Evolutionary conservation across 1,139 yeast species (phyloP).

Genomic region (Pneumocystis murina): DNA sequence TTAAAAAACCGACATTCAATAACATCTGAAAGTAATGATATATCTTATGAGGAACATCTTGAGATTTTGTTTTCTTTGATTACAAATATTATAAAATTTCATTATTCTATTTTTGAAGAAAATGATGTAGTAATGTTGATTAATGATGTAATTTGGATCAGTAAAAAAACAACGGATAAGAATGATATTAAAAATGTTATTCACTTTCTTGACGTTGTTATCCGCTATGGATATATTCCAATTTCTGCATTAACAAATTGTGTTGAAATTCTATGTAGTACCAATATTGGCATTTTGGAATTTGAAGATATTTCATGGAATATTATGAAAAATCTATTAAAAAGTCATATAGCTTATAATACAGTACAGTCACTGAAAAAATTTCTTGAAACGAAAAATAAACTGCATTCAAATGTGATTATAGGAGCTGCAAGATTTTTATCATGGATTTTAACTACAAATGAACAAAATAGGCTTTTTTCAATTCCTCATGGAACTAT

Average conservation of each 20-base stretch:
- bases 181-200: conserved; percentile 32
- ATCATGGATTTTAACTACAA: not conserved
- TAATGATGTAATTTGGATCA: conserved; percentile 28
- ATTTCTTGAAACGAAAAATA: conserved; percentile 23
- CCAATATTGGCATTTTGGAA: conserved; percentile 28
- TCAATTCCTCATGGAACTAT: not conserved
- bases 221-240: conserved; percentile 38
- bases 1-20: not conserved
- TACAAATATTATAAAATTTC: conserved; percentile 35
- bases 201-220: conserved; percentile 33
- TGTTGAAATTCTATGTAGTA: conserved; percentile 38
- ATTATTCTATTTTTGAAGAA: conserved; percentile 34
- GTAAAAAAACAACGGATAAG: conserved; percentile 31
- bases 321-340: conserved; percentile 26
- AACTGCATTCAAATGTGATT: conserved; percentile 26
- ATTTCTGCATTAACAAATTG: conserved; percentile 26
- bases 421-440: conserved; percentile 31
- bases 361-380: conserved; percentile 28
- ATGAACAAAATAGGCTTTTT: not conserved
- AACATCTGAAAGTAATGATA: not conserved
- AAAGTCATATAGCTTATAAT: conserved; percentile 26
- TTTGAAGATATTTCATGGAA: conserved; percentile 31
- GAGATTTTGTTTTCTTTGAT: conserved; percentile 28
- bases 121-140: conserved; percentile 27
- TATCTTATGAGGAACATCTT: conserved; percentile 19